Percentiles rank a stretch among this genome's conserved stretches.
These are phyloP conservation scores for Pouteria glomerata DNA, from an alignment of 148 eudicot genomes.

Conservation along the genomic window DNA sequence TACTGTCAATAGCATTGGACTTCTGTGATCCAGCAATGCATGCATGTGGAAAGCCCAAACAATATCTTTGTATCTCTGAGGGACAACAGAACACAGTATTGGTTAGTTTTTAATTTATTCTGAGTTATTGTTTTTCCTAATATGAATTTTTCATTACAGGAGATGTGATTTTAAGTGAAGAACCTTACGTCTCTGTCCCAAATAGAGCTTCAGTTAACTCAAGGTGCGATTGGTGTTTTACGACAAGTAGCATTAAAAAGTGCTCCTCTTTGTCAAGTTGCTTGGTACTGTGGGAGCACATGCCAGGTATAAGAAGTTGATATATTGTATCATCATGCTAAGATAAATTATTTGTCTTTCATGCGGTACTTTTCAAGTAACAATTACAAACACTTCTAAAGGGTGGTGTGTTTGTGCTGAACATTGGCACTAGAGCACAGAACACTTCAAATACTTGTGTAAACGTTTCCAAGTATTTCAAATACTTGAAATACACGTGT, in stretches of 20 bases:
- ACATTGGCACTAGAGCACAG: no score
- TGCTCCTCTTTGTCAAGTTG: constrained; percentile 87
- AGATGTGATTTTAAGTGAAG: constrained; percentile 68
- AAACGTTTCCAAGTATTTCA: no score
- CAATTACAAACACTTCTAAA: no score
- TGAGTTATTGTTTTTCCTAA: neutral
- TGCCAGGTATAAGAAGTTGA: constrained; percentile 61
- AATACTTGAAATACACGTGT: no score
- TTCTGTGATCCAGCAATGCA: neutral
- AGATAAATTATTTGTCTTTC: neutral
- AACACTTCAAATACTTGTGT: no score
- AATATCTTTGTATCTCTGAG: neutral
- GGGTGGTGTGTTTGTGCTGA: no score
- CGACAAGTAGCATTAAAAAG: constrained; percentile 50
- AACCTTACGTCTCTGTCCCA: constrained; percentile 74
- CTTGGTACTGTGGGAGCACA: constrained; percentile 77
- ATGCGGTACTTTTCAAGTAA: neutral
- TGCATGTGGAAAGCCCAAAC: neutral
- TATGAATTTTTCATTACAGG: constrained; percentile 39
- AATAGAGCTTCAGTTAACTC: constrained; percentile 40
- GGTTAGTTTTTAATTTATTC: neutral
- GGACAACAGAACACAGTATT: neutral
- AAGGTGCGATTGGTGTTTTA: constrained; percentile 79
- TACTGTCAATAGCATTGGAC: neutral
- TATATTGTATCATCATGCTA: neutral